Conservation (phyloP, 139 green algal genomes). For the Chloropicon primus region DNA sequence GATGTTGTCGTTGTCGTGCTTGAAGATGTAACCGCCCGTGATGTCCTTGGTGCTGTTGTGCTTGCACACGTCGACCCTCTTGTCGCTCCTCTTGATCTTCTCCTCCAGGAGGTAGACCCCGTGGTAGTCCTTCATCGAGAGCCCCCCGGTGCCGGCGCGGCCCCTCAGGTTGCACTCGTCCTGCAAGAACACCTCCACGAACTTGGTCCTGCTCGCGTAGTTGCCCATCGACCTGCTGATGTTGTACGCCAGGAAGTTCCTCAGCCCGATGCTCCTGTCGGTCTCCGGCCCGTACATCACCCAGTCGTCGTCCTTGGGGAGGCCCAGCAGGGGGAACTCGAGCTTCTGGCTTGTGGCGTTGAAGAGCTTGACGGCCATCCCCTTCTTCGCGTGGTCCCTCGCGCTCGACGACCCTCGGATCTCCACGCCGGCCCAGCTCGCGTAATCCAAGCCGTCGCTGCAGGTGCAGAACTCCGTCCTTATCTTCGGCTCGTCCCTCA, state of each 20-base stretch:
- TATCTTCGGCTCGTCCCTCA: conserved; percentile 10
- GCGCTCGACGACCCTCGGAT: background rate
- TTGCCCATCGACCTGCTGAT: conserved; percentile 17
- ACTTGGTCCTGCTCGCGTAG: conserved; percentile 29
- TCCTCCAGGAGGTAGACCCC: conserved; percentile 15
- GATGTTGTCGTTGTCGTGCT: conserved; percentile 43
- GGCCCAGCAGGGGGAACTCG: conserved; percentile 21
- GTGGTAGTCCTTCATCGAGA: conserved; percentile 15
- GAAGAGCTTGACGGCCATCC: conserved; percentile 15
- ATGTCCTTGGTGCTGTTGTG: conserved; percentile 7
- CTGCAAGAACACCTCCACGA: conserved; percentile 28
- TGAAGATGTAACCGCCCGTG: conserved; percentile 32
- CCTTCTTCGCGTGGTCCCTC: conserved; percentile 25
- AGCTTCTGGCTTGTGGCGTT: conserved; percentile 1
- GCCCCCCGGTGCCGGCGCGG: background rate
- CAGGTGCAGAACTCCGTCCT: conserved; percentile 22
- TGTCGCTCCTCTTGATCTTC: conserved; percentile 4
- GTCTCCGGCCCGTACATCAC: conserved; percentile 35
- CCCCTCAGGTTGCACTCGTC: conserved; percentile 2
- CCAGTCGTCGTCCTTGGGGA: conserved; percentile 32
- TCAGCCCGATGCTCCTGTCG: conserved; percentile 28
- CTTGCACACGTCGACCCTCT: background rate
- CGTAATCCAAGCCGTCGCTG: conserved; percentile 12
- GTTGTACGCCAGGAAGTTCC: conserved; percentile 30
- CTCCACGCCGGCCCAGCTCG: conserved; percentile 12